Evolutionary conservation across 805 yeast genomes (phyloP), one percentile per base, ranked within the genome.

Genomic region (Wickerhamomyces bovis): DNA sequence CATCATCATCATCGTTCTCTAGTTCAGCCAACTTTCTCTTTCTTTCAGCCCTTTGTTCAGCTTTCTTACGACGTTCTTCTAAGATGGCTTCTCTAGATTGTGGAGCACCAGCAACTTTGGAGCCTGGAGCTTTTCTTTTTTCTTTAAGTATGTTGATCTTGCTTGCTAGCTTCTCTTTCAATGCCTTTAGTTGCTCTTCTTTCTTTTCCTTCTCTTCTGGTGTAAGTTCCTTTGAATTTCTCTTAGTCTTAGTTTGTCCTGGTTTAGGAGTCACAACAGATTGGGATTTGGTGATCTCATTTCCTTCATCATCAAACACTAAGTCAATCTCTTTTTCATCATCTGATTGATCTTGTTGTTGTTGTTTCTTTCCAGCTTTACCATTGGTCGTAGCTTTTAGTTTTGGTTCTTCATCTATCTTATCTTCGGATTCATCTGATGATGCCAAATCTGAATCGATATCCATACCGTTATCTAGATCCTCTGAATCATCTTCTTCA

Each of bases 121-220:
- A 70, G 2, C 98, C 98, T 1, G 95, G 94, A 1, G 98, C 99
- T 58, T 85, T 90, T 63, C 99, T 81, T 66, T 79, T 85, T 46
- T 83, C 89, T 54, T 82, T 80, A 68, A 94, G 59, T 9, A 67
- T 68, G 47, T 71, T 76, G 53, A 94, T 90, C 63, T 81, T 87
- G 16, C 76, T 77, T 25, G 92, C 83, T 39, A 94, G 75, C 63
- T 85, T 85, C n/a, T 82, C 84, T 59, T 90, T 80, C 49, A 94
- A 73, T 54, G 79, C 84, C 6, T 77, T 77, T 42, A 89, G 67
- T 35, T 81, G 78, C 49, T 75, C 78, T 41, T 75, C 72, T 45
- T 69, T 77, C 47, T 68, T 72, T 50, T 62, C 63, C 60, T 76
- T 66, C 55, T 80, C 79, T 64, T 77, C 80, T 38, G 75, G 71